Base-by-base conservation (phyloP, 75 land plant species). In the Ceratopteris richardii region DNA sequence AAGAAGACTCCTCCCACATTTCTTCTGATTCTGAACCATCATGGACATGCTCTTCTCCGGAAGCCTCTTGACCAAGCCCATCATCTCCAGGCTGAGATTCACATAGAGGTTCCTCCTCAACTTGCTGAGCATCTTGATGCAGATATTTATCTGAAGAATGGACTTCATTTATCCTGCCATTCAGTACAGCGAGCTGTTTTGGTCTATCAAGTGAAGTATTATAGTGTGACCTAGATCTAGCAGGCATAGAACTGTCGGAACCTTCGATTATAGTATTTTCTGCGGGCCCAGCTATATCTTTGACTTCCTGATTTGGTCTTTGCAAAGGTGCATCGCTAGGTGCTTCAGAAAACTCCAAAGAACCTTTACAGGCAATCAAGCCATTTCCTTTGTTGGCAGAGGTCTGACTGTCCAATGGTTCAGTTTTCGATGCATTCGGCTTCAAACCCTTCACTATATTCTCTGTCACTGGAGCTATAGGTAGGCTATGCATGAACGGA, bases 1-100 rank as follows among this genome's bases (percentile, higher is more conserved):
- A 91, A 51, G 97, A 91, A n/a, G 92, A 84, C 54, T 82, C 88
- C 59, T 70, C 73, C 65, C 77, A 61, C 58, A 71, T 63, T 46
- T 83, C 92, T 41, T 79, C 85, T 40, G 75, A 60, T 10, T 81
- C 92, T 61, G 57, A 62, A 24, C 77, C 78, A 76, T 73, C 37
- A 33, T 33, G 37, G 7, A 33, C 68, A 46, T 68, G 72, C 4
- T 52, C 54, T 3, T 52, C 54, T 52, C 16, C 54, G 25, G 54
- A 26, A 19, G 24, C 28, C 1, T 52, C 54, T 3, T 26, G 28
- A 4, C 54, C 16, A 23, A 66, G 6, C 26, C 67, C 21, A n/a
- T 65, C 67, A 21, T 62, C 77, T 24, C 41, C 29, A 26, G 54
- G 62, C 50, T 58, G 78, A 12, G 20, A 61, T n/a, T 41, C 43